Base-by-base conservation (phyloP, 2,329 filamentous ascomycete species). In the Colletotrichum camelliae region DNA sequence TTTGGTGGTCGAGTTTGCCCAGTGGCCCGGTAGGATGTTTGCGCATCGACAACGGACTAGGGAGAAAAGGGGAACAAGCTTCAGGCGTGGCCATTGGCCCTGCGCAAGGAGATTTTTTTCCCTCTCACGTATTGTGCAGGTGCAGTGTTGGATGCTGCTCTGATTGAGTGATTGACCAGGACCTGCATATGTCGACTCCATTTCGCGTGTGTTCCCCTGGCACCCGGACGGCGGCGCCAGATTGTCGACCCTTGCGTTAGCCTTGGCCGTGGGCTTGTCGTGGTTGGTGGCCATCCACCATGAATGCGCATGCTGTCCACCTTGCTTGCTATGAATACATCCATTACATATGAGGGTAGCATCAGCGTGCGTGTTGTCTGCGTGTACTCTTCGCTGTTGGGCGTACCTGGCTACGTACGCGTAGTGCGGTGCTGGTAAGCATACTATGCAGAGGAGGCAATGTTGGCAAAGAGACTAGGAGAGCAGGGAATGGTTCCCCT, bases 11-110 rank as follows among this genome's bases (percentile, higher is more conserved):
- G 70, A 65, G 24, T 65, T 76, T 61, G 60, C 70, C 18, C 48
- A 52, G n/a, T 31, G 43, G 43, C 48, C 64, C 31, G 62, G 73
- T 24, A 52, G 70, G 58, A 58, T 69, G 70, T 73, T 73, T 76
- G 74, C 74, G 74, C 74, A 76, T 76, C 74, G 74, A 74, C 70
- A 67, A 64, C 67, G 33, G 62, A 69, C 74, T 76, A 76, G 70
- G 35, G 65, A 74, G 74, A 76, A 76, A 76, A 37, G 74, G 70
- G 74, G 74, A 76, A 74, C 70, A 74, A 76, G 70, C 74, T 74
- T 76, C 74, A 76, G 74, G 74, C 70, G 70, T 76, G 48, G 74
- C 64, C 43, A 52, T 52, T 52, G 43, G 43, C 43, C 43, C 65
- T 60, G 65, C 57, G 70, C 74, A 65, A 76, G 57, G 70, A 76